Percentiles rank a stretch among this genome's conserved stretches.
Conservation (phyloP, 2,329 filamentous ascomycete species). For the Aureobasidium uvarum region DNA sequence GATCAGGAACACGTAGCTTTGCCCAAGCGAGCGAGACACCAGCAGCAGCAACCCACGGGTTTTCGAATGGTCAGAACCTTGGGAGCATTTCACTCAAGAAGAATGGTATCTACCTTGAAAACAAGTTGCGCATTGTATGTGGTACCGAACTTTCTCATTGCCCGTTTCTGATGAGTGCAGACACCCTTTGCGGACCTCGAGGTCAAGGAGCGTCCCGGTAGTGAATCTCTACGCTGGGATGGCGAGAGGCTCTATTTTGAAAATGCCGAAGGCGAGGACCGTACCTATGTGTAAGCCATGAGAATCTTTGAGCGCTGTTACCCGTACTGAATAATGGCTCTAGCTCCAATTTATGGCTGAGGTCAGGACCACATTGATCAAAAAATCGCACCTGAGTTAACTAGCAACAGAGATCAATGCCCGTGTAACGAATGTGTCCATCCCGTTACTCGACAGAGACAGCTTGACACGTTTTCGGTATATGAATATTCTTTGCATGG, state of each 20-base stretch:
- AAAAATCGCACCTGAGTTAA: neutral
- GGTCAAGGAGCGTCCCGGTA: neutral
- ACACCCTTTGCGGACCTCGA: slow-evolving; percentile 16
- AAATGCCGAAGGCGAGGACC: slow-evolving; percentile 7
- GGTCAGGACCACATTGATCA: neutral
- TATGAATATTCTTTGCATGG: no score
- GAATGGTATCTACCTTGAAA: slow-evolving; percentile 4
- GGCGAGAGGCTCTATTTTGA: slow-evolving; percentile 21
- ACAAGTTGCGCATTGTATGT: slow-evolving; percentile 19
- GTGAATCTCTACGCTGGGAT: slow-evolving; percentile 25
- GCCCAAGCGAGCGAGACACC: neutral
- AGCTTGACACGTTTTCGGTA: slow-evolving; percentile 28
- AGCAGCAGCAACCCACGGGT: neutral
- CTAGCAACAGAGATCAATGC: slow-evolving; percentile 28
- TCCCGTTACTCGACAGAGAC: slow-evolving; percentile 29
- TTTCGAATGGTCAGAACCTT: neutral
- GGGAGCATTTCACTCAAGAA: neutral
- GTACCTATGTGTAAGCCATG: slow-evolving; percentile 15
- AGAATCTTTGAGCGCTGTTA: neutral
- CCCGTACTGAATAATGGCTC: neutral
- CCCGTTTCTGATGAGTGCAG: neutral
- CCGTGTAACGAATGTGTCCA: slow-evolving; percentile 29
- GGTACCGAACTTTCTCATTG: no score
- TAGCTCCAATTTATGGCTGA: slow-evolving; percentile 25
- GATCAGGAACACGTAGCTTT: neutral